phyloP scores from a whole-genome alignment of 1,139 yeast genomes.

The Candida glucosophila region DNA sequence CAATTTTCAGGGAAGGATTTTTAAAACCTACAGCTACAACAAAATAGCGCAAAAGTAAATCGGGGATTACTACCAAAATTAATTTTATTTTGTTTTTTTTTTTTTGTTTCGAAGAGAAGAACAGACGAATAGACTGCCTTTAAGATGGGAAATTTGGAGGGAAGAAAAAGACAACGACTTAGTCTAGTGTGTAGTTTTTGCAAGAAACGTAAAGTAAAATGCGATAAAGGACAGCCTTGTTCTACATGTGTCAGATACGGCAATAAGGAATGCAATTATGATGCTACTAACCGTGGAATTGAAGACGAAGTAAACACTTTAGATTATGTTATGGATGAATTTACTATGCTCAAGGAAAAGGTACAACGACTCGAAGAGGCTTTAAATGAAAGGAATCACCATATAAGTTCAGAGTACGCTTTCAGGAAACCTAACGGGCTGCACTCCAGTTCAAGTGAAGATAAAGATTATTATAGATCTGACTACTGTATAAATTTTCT shows the following conservation, averaged over 20 bases:
- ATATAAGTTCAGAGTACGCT: neutral
- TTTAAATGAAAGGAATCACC: too few species aligned
- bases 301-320: constrained; percentile 4
- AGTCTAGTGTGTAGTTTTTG: constrained; percentile 35
- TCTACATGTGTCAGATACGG: constrained; percentile 31
- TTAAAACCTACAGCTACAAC: too few species aligned
- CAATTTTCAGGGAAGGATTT: neutral
- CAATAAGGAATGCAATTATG: constrained; percentile 19
- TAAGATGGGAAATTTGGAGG: too few species aligned
- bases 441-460: too few species aligned
- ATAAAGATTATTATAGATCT: too few species aligned
- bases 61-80: too few species aligned
- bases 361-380: constrained; percentile 6
- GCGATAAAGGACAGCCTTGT: constrained; percentile 35
- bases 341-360: constrained; percentile 6
- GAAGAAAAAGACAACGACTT: constrained; percentile 21
- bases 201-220: constrained; percentile 32
- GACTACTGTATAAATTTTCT: too few species aligned
- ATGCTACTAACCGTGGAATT: constrained; percentile 1
- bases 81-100: too few species aligned
- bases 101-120: too few species aligned
- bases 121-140: too few species aligned
- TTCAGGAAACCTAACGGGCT: constrained; percentile 2
- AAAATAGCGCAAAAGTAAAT: too few species aligned
- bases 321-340: constrained; percentile 3